A percentile compares a stretch with the other conserved stretches of the same genome.
Evolutionary conservation across 176 grass and related monocot genomes (phyloP).

Genomic region (Oropetium thomaeum): DNA sequence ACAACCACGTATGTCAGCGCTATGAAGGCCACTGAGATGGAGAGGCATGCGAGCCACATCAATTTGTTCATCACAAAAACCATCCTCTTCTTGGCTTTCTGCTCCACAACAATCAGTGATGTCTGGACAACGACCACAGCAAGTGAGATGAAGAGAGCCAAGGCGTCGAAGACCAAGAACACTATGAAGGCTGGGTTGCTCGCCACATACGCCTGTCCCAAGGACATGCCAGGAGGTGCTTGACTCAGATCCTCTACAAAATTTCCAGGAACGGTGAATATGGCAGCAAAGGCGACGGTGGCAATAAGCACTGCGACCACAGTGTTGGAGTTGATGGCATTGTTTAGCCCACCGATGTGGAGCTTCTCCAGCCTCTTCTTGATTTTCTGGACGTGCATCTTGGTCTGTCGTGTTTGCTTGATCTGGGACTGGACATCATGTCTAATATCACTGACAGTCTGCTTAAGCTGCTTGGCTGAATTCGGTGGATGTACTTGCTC

Average conservation of each 20-base stretch:
- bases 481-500: conserved; percentile 58
- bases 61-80: conserved; percentile 97
- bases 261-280: conserved; percentile 79
- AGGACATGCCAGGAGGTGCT: conserved; percentile 24
- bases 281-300: conserved; percentile 83
- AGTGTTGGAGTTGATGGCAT: conserved; percentile 95
- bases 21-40: conserved; percentile 75
- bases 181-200: conserved; percentile 68
- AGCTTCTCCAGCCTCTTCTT: conserved; percentile 81
- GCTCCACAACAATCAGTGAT: conserved; percentile 88
- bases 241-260: conserved; percentile 34
- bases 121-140: conserved; percentile 89
- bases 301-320: conserved; percentile 91
- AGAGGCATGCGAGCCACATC: conserved; percentile 94
- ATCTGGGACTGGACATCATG: conserved; percentile 86
- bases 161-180: conserved; percentile 74
- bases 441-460: conserved; percentile 89
- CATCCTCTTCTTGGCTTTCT: conserved; percentile 82
- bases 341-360: conserved; percentile 85
- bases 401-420: conserved; percentile 75
- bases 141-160: conserved; percentile 88
- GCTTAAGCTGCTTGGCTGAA: conserved; percentile 77
- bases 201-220: conserved; percentile 71
- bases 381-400: conserved; percentile 80
- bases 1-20: conserved; percentile 82